Evolutionary conservation across 2,329 filamentous ascomycete species (phyloP).

Genomic region (Parastagonospora avenae): DNA sequence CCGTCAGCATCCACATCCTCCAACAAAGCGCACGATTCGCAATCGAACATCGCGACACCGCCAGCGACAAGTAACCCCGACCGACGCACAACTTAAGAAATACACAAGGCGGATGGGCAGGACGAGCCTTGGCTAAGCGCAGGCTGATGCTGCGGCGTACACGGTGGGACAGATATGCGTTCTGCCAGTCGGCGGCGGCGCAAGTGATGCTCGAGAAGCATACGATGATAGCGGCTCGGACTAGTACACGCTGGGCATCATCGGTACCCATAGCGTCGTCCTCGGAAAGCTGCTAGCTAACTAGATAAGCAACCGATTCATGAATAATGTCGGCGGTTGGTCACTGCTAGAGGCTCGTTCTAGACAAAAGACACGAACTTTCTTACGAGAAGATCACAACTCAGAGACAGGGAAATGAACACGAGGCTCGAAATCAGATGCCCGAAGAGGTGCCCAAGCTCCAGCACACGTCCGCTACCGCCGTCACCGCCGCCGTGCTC

Average conservation of each 20-base stretch:
- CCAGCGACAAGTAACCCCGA: slow-evolving; percentile 3
- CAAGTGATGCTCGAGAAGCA: not conserved
- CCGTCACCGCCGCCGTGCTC: too few relatives aligned
- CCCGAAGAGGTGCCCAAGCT: too few relatives aligned
- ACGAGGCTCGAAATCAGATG: too few relatives aligned
- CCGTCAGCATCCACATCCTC: slow-evolving; percentile 7
- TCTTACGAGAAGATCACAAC: not conserved
- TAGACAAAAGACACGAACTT: too few relatives aligned
- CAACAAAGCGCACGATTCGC: slow-evolving; percentile 2
- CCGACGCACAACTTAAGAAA: slow-evolving; percentile 7
- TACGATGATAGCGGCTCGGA: not conserved
- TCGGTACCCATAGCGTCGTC: not conserved
- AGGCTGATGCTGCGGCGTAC: not conserved
- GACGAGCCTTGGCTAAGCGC: not conserved
- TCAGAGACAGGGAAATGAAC: too few relatives aligned
- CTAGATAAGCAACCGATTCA: not conserved
- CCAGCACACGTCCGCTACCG: too few relatives aligned
- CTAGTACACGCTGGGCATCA: not conserved
- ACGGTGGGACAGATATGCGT: not conserved
- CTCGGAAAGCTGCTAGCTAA: not conserved
- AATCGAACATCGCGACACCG: slow-evolving; percentile 4
- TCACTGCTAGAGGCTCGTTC: too few relatives aligned
- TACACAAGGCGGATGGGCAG: slow-evolving; percentile 3
- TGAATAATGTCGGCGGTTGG: not conserved
- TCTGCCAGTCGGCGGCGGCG: not conserved